Conservation (phyloP, 352 stramenopile species). For the Phytophthora palmivora region DNA sequence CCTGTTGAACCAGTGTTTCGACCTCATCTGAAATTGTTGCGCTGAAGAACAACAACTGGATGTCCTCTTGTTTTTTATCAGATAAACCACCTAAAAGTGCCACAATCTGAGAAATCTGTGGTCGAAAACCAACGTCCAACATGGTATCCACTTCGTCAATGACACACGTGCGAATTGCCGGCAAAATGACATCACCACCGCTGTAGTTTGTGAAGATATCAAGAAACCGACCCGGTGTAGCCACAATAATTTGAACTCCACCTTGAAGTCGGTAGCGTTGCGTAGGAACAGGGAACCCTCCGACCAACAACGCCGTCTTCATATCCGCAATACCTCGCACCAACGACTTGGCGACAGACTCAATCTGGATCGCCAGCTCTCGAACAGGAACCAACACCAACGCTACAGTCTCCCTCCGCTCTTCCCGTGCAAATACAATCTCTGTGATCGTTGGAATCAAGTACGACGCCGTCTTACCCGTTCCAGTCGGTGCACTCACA, state of each 20-base stretch:
- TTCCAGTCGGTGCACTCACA: slow-evolving; percentile 69
- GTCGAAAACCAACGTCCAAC: slow-evolving; percentile 64
- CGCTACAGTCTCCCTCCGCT: slow-evolving; percentile 31
- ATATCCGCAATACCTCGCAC: slow-evolving; percentile 64
- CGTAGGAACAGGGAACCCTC: slow-evolving; percentile 66
- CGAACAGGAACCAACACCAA: slow-evolving; percentile 71
- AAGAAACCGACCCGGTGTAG: slow-evolving; percentile 68
- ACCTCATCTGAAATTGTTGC: slow-evolving; percentile 61
- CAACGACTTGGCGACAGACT: slow-evolving; percentile 61
- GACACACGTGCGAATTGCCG: slow-evolving; percentile 43
- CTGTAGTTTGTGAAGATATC: slow-evolving; percentile 56
- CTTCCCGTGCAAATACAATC: slow-evolving; percentile 31
- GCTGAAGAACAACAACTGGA: slow-evolving; percentile 69
- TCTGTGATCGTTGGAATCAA: slow-evolving; percentile 63
- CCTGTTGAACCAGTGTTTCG: slow-evolving; percentile 47
- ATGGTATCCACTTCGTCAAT: slow-evolving; percentile 85
- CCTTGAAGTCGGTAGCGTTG: slow-evolving; percentile 68
- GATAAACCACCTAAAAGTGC: slow-evolving; percentile 28
- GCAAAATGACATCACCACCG: slow-evolving; percentile 28
- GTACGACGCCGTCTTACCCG: slow-evolving; percentile 75
- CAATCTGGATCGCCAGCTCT: slow-evolving; percentile 81
- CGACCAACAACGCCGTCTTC: slow-evolving; percentile 73
- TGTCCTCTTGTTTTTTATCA: background rate
- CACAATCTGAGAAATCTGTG: slow-evolving; percentile 59
- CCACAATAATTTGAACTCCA: slow-evolving; percentile 71